Conservation (phyloP, 2,329 filamentous ascomycete genomes). For the Microdochium paspali region DNA sequence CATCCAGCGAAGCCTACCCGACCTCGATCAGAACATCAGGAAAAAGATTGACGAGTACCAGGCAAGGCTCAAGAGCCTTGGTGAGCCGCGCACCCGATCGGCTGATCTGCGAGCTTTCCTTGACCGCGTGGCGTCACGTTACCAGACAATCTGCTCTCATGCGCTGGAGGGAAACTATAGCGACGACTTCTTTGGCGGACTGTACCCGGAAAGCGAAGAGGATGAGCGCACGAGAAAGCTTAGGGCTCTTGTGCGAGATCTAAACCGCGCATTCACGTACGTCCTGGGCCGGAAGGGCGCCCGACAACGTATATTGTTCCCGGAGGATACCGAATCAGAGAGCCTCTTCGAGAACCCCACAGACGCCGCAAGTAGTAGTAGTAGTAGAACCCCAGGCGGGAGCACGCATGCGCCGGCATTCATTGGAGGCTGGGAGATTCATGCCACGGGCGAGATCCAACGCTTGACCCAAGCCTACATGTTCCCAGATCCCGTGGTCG, state of each 20-base stretch:
- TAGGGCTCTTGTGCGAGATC: slow-evolving; percentile 19
- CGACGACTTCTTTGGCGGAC: slow-evolving; percentile 27
- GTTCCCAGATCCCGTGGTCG: slow-evolving; percentile 14
- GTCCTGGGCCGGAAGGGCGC: slow-evolving; percentile 16
- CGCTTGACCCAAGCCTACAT: slow-evolving; percentile 19
- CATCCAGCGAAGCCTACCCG: slow-evolving; percentile 16
- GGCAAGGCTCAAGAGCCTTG: slow-evolving; percentile 10
- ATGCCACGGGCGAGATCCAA: slow-evolving; percentile 7
- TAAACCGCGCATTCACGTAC: slow-evolving; percentile 20
- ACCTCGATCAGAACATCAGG: slow-evolving; percentile 17
- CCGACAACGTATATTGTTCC: slow-evolving; percentile 11
- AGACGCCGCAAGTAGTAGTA: too few species aligned
- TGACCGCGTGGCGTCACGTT: slow-evolving; percentile 23
- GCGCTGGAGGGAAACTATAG: slow-evolving; percentile 29
- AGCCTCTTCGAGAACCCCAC: too few species aligned
- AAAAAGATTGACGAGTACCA: slow-evolving; percentile 8
- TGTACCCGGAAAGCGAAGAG: slow-evolving; percentile 4
- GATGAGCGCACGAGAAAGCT: slow-evolving; percentile 16
- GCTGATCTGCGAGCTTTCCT: slow-evolving; percentile 21
- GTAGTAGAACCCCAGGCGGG: too few species aligned
- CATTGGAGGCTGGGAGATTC: background rate
- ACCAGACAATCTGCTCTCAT: slow-evolving; percentile 24
- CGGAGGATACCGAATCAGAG: background rate
- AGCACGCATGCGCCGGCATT: slow-evolving; percentile 12
- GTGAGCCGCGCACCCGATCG: slow-evolving; percentile 14